Conservation (phyloP, 2,329 filamentous ascomycete genomes). For the Talaromyces pinophilus region DNA sequence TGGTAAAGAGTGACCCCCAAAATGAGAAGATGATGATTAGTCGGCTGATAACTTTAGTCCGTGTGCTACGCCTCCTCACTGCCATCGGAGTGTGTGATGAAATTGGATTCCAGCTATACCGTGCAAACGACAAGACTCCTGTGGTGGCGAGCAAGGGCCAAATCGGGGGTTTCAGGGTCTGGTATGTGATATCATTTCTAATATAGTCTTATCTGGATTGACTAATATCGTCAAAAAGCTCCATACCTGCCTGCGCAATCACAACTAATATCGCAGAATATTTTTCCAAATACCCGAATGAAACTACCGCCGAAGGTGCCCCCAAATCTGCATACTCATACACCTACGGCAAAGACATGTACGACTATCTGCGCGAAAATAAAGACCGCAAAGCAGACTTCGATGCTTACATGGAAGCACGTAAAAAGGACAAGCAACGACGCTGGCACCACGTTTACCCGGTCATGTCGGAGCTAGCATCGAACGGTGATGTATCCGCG, state of each 20-base stretch:
- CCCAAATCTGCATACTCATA: background rate
- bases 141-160: background rate
- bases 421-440: constrained; percentile 2
- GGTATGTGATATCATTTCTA: background rate
- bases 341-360: constrained; percentile 2
- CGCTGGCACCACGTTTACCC: constrained; percentile 4
- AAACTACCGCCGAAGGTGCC: background rate
- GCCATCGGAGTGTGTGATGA: background rate
- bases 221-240: no score
- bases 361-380: background rate
- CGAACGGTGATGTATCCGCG: background rate
- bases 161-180: background rate
- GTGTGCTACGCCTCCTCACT: background rate
- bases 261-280: background rate
- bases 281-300: background rate
- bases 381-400: constrained; percentile 8
- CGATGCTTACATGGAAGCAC: constrained; percentile 7
- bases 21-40: background rate
- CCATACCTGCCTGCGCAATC: background rate
- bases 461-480: background rate
- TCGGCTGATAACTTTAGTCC: background rate
- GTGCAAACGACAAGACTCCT: background rate
- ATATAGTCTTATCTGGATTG: no score
- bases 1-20: background rate
- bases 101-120: background rate